Percentiles rank a stretch among this genome's conserved stretches.
phyloP scores from a whole-genome alignment of 2,329 filamentous ascomycete species.

The Xylariomycetidae sp. region DNA sequence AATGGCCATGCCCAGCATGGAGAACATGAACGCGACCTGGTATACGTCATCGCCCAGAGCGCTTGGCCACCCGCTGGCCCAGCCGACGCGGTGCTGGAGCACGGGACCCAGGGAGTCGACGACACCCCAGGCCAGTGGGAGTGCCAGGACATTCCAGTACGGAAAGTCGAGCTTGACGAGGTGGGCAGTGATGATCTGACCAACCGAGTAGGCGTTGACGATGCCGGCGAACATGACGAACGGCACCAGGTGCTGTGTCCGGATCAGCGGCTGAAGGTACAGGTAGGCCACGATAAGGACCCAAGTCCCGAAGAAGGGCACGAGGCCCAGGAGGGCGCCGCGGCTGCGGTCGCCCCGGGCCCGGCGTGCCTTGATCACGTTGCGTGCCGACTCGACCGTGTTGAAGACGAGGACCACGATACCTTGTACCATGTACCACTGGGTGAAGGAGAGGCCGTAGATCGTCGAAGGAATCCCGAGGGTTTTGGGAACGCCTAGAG shows the following conservation, averaged over 20 bases:
- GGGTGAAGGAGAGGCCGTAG: conserved; percentile 79
- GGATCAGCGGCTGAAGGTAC: conserved; percentile 77
- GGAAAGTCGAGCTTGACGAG: conserved; percentile 84
- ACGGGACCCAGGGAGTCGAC: conserved; percentile 74
- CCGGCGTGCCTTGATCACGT: conserved; percentile 79
- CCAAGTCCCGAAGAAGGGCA: conserved; percentile 80
- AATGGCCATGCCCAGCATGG: conserved; percentile 75
- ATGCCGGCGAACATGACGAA: conserved; percentile 86
- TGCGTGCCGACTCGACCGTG: conserved; percentile 71
- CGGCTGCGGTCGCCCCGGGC: conserved; percentile 67
- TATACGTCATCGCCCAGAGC: conserved; percentile 73
- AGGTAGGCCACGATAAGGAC: conserved; percentile 72
- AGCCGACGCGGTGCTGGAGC: conserved; percentile 53
- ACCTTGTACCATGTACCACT: conserved; percentile 91
- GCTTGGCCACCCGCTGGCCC: conserved; percentile 69
- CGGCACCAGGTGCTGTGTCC: conserved; percentile 78
- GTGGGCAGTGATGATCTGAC: conserved; percentile 93
- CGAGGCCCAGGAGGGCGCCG: conserved; percentile 73
- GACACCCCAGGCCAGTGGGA: conserved; percentile 75
- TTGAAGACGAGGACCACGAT: conserved; percentile 77
- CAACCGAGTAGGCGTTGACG: conserved; percentile 91
- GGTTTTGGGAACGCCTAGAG: conserved; percentile 62
- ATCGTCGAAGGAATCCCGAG: conserved; percentile 63
- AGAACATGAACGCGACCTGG: conserved; percentile 87
- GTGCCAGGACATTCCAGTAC: conserved; percentile 78